Percentiles rank a stretch among this genome's conserved stretches.
Evolutionary conservation across 352 stramenopile species (phyloP).

Genomic region (Globisporangium recalcitrans): DNA sequence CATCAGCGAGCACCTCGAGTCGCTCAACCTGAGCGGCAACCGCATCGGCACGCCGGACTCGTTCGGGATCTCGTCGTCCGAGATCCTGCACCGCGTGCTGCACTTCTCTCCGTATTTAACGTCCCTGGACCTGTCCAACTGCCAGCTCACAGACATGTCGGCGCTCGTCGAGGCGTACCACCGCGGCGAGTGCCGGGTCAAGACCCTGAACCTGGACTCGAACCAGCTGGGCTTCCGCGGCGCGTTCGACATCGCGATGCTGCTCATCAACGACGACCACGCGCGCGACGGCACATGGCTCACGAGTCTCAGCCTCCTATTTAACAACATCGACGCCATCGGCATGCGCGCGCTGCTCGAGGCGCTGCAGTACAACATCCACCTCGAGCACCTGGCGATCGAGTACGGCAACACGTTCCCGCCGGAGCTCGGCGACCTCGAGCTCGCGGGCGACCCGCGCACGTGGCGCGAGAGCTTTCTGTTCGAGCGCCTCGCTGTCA

Average conservation of each 20-base stretch:
- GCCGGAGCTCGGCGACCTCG: conserved; percentile 39
- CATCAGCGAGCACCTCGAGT: conserved; percentile 45
- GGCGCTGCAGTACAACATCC: conserved; percentile 45
- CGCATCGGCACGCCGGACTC: conserved; percentile 47
- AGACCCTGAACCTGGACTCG: conserved; percentile 42
- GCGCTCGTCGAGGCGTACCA: conserved; percentile 46
- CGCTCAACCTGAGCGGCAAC: conserved; percentile 55
- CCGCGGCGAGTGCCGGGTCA: conserved; percentile 39
- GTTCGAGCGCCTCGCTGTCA: conserved; percentile 40
- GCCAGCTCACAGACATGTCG: conserved; percentile 46
- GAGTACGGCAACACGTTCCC: conserved; percentile 57
- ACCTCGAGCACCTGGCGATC: conserved; percentile 44
- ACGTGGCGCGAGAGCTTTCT: conserved; percentile 43
- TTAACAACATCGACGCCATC: conserved; percentile 52
- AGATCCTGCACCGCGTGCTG: conserved; percentile 50
- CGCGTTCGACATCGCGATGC: conserved; percentile 53
- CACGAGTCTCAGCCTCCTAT: conserved; percentile 42
- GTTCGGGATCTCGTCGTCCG: conserved; percentile 41
- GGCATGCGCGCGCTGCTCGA: conserved; percentile 43
- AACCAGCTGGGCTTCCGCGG: conserved; percentile 52
- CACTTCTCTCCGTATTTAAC: conserved; percentile 57
- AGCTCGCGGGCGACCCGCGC: conserved; percentile 38
- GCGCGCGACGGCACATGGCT: conserved; percentile 31
- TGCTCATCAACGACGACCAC: conserved; percentile 49
- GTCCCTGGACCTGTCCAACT: conserved; percentile 40